Conservation (phyloP, 495 filamentous ascomycete genomes). For the Aspergillus incahuasiensis region DNA sequence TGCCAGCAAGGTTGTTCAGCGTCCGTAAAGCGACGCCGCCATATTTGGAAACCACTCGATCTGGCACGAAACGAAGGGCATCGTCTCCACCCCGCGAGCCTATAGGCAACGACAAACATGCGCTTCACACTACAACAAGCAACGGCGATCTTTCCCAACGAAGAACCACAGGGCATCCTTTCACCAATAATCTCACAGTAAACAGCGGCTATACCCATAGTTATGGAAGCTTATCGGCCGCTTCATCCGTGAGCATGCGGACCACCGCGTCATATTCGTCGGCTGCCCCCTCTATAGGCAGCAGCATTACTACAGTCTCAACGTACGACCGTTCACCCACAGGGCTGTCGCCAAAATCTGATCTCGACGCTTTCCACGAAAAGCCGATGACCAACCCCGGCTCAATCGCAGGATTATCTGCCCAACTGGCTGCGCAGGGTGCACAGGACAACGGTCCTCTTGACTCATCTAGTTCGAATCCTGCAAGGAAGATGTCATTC, state of each 20-base stretch:
- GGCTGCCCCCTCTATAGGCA: constrained; percentile 59
- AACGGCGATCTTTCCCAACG: constrained; percentile 64
- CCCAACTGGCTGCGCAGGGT: constrained; percentile 16
- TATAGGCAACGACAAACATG: constrained; percentile 59
- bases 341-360: constrained; percentile 62
- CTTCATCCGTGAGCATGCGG: constrained; percentile 64
- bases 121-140: constrained; percentile 50
- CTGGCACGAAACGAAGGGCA: constrained; percentile 72
- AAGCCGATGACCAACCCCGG: constrained; percentile 53
- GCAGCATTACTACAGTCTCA: constrained; percentile 67
- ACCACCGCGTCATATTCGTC: constrained; percentile 71
- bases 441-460: constrained; percentile 19
- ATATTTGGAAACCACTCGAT: constrained; percentile 37
- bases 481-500: constrained; percentile 42
- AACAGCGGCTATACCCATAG: constrained; percentile 51
- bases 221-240: constrained; percentile 67
- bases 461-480: constrained; percentile 28
- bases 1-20: constrained; percentile 52
- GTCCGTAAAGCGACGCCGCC: constrained; percentile 54
- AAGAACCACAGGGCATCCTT: constrained; percentile 55
- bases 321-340: constrained; percentile 73
- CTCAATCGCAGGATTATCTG: constrained; percentile 46
- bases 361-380: constrained; percentile 44
- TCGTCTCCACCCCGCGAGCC: constrained; percentile 77
- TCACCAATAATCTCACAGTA: constrained; percentile 55